A percentile compares a stretch with the other conserved stretches of the same genome.
These are phyloP conservation scores for Globisporangium cylindrosporum DNA, from an alignment of 352 stramenopile species.

Conservation along the genomic window DNA sequence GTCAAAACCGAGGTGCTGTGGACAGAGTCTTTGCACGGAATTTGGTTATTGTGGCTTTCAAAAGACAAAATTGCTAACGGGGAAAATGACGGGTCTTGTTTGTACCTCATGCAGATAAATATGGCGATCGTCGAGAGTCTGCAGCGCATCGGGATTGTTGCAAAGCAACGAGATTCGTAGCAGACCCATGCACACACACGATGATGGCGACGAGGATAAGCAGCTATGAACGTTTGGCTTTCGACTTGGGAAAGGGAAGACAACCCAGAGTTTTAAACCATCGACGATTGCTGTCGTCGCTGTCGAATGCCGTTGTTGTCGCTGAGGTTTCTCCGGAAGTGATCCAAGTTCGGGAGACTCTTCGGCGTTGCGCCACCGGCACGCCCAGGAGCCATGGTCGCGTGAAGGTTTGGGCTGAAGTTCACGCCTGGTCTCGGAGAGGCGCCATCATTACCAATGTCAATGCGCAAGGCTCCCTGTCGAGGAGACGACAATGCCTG, in stretches of 20 bases:
- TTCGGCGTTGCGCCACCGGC: background rate
- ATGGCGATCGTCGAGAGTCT: constrained; percentile 57
- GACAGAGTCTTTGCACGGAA: constrained; percentile 5
- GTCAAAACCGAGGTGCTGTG: constrained; percentile 58
- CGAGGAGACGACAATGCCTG: background rate
- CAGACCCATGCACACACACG: background rate
- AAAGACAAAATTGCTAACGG: background rate
- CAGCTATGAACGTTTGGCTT: background rate
- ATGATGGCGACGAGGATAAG: background rate
- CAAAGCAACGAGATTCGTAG: constrained; percentile 15
- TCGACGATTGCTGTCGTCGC: constrained; percentile 19
- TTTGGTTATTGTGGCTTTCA: background rate
- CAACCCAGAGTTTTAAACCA: constrained; percentile 3
- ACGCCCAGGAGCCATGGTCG: background rate
- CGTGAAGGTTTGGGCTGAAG: constrained; percentile 1
- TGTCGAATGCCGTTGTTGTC: constrained; percentile 17
- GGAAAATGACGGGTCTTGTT: background rate
- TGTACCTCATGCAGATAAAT: constrained; percentile 43
- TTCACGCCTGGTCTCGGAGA: background rate
- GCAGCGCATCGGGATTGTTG: constrained; percentile 37
- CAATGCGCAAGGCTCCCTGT: background rate
- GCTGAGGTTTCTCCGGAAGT: constrained; percentile 7
- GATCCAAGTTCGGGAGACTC: constrained; percentile 17
- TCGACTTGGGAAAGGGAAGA: background rate
- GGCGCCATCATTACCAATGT: background rate